Percentiles rank a stretch among this genome's conserved stretches.
Conservation (phyloP, 208 protist species). For the Leishmania lainsoni region DNA sequence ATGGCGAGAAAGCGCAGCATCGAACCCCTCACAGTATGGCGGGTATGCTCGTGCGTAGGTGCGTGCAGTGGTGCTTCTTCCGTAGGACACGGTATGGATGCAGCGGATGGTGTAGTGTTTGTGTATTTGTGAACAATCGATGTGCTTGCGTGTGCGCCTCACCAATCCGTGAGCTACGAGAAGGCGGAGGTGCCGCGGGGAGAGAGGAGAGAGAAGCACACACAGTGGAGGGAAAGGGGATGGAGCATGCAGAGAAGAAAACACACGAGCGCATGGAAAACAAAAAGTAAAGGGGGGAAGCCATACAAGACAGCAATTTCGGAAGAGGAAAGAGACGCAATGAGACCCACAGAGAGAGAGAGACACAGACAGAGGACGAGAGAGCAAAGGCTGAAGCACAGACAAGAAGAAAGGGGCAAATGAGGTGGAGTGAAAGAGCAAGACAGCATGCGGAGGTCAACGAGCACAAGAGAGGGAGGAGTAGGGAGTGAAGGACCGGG, state of each 20-base stretch:
- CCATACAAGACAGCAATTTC: background rate
- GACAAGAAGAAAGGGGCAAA: background rate
- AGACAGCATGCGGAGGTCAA: background rate
- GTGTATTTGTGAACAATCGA: background rate
- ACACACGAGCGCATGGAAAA: slow-evolving; percentile 10
- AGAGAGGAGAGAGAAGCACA: background rate
- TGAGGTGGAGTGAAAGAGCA: background rate
- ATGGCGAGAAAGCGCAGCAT: background rate
- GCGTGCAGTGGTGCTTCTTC: background rate
- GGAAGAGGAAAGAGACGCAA: slow-evolving; percentile 1
- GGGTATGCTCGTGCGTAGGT: background rate
- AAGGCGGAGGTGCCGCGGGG: background rate
- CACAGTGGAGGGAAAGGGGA: background rate
- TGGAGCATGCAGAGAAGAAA: background rate
- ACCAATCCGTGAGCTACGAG: background rate
- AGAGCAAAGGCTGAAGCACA: background rate
- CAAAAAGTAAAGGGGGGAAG: slow-evolving; percentile 3
- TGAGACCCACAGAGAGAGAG: background rate
- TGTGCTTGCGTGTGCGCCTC: background rate
- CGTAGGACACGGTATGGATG: background rate
- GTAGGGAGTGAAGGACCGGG: background rate
- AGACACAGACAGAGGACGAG: background rate
- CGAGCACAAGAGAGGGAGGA: background rate
- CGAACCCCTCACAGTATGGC: background rate
- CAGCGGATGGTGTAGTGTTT: background rate